phyloP scores from a whole-genome alignment of 257 asterid species.

The Fraxinus americana region DNA sequence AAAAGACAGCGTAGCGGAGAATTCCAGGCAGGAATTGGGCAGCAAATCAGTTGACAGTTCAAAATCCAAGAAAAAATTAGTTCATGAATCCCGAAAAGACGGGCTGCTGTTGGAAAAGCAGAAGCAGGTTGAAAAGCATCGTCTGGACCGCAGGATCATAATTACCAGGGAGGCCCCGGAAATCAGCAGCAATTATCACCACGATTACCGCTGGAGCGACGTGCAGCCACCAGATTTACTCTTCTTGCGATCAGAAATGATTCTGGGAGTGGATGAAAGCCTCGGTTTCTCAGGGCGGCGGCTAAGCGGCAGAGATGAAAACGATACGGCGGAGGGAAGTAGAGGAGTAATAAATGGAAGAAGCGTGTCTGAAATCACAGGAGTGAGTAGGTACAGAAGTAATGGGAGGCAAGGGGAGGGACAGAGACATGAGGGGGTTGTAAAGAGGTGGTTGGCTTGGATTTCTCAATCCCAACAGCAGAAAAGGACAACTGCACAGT shows the following conservation, averaged over 20 bases:
- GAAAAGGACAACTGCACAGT: constrained; percentile 39
- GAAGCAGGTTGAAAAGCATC: constrained; percentile 36
- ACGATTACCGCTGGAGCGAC: constrained; percentile 65
- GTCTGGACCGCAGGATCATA: constrained; percentile 77
- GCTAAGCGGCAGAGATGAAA: constrained; percentile 29
- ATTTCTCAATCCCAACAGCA: constrained; percentile 63
- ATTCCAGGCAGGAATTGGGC: background rate
- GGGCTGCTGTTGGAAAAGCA: constrained; percentile 36
- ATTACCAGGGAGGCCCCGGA: constrained; percentile 36
- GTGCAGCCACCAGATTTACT: constrained; percentile 58
- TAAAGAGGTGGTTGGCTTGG: constrained; percentile 83
- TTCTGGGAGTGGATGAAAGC: constrained; percentile 36
- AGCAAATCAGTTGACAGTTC: constrained; percentile 22
- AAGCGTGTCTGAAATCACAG: constrained; percentile 88
- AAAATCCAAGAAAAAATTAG: constrained; percentile 21
- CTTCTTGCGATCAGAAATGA: constrained; percentile 46
- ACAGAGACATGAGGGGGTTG: constrained; percentile 48
- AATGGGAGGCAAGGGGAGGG: constrained; percentile 39
- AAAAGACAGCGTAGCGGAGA: background rate
- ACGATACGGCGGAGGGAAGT: constrained; percentile 23
- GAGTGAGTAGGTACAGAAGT: constrained; percentile 69
- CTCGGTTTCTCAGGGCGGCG: constrained; percentile 24
- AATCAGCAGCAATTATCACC: constrained; percentile 1
- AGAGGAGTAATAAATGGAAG: constrained; percentile 58
- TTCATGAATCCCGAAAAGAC: constrained; percentile 48